Conservation (phyloP, 257 asterid species). For the Avicennia marina region DNA sequence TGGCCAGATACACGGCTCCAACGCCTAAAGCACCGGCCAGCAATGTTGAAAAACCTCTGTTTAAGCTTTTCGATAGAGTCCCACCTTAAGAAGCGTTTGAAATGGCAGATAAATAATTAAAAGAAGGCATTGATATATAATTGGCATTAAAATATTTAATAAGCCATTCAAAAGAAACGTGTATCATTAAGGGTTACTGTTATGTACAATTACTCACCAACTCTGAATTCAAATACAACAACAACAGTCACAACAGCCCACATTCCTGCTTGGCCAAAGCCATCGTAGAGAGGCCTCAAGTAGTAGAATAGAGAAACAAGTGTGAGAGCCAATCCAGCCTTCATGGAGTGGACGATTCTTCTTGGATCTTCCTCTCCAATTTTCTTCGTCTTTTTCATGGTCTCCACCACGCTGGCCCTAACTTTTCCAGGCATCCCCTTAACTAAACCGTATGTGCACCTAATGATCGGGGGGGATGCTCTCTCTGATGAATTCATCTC, state of each 20-base stretch:
- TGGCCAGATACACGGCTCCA: neutral
- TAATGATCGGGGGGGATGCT: too few species aligned
- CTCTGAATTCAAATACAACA: neutral
- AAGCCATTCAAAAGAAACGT: neutral
- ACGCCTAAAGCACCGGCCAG: neutral
- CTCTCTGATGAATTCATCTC: too few species aligned
- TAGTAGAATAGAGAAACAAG: neutral
- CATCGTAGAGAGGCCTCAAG: neutral
- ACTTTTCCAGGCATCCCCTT: slow-evolving; percentile 18
- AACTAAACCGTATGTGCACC: slow-evolving; percentile 6
- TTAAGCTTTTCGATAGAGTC: neutral
- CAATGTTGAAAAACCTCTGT: neutral
- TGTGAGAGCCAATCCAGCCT: neutral
- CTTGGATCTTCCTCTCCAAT: neutral
- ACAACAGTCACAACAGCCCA: neutral
- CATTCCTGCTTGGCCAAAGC: neutral
- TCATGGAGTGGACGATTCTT: neutral
- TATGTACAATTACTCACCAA: neutral
- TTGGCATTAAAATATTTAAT: too few species aligned
- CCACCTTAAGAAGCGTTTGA: neutral
- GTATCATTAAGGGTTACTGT: neutral
- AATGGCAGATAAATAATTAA: too few species aligned
- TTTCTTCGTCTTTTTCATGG: neutral
- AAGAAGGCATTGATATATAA: too few species aligned
- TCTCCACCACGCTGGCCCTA: neutral